phyloP scores from a whole-genome alignment of 768 basidiomycete species.

The Asterophora lycoperdoides region DNA sequence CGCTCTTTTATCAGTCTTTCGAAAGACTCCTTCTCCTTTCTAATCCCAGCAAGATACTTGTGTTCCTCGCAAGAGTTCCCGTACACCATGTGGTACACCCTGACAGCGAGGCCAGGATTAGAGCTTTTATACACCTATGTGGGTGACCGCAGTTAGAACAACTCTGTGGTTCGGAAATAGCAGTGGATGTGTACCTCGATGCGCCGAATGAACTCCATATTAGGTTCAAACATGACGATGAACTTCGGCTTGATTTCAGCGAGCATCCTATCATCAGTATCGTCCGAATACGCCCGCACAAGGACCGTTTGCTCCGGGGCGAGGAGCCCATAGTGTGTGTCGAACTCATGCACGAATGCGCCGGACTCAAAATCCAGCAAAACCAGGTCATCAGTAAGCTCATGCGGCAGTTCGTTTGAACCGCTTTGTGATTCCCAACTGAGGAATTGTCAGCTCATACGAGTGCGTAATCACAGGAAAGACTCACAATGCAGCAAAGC shows the following conservation, averaged over 20 bases:
- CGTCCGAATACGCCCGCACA: constrained; percentile 85
- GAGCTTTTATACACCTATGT: constrained; percentile 80
- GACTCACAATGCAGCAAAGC: constrained; percentile 58
- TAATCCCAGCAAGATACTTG: constrained; percentile 83
- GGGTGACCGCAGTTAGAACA: background rate
- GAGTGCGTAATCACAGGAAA: background rate
- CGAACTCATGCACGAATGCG: constrained; percentile 54
- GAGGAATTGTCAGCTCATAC: background rate
- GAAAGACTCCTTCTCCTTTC: constrained; percentile 92
- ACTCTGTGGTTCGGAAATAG: background rate
- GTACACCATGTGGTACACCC: constrained; percentile 97
- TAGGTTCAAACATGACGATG: constrained; percentile 94
- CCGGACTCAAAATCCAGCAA: constrained; percentile 35
- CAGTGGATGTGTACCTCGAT: constrained; percentile 61
- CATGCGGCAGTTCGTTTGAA: constrained; percentile 17
- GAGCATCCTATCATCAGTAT: constrained; percentile 86
- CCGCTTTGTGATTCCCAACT: constrained; percentile 35
- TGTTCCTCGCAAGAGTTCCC: constrained; percentile 92
- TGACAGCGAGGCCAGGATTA: constrained; percentile 74
- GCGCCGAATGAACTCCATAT: constrained; percentile 86
- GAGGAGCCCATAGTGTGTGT: constrained; percentile 76
- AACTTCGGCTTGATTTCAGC: constrained; percentile 87
- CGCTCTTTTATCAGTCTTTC: constrained; percentile 90
- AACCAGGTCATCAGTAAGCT: constrained; percentile 22
- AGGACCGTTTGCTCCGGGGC: constrained; percentile 76